Evolutionary conservation across 768 basidiomycete genomes (phyloP).

Genomic region (Lentinula detonsa): DNA sequence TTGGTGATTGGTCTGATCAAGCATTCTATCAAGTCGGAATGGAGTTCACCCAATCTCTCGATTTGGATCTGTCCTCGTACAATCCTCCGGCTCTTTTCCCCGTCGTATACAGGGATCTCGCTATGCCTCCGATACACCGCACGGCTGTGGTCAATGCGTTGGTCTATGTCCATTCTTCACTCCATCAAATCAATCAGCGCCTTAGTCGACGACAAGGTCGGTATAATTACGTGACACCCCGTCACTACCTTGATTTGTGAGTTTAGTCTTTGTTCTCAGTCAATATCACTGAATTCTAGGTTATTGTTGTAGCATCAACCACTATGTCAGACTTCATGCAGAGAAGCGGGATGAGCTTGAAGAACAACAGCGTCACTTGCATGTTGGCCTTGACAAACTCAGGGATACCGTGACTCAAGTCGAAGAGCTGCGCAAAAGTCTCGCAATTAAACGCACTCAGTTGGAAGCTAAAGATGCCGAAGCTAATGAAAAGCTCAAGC

Average conservation of each 20-base stretch:
- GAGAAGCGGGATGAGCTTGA: slow-evolving; percentile 98
- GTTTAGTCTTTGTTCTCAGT: slow-evolving; percentile 25
- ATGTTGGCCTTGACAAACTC: slow-evolving; percentile 96
- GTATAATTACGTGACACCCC: slow-evolving; percentile 93
- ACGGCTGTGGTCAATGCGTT: slow-evolving; percentile 90
- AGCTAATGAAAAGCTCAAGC: slow-evolving; percentile 94
- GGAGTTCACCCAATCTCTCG: slow-evolving; percentile 93
- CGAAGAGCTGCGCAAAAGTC: slow-evolving; percentile 90
- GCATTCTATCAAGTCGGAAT: slow-evolving; percentile 97
- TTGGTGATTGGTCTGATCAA: slow-evolving; percentile 98
- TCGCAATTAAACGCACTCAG: slow-evolving; percentile 90
- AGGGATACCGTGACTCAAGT: slow-evolving; percentile 95
- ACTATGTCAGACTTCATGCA: slow-evolving; percentile 90
- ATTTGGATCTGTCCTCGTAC: slow-evolving; percentile 85
- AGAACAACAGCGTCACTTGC: slow-evolving; percentile 97
- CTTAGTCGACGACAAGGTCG: slow-evolving; percentile 92
- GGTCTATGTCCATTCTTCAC: slow-evolving; percentile 84
- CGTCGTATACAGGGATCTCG: slow-evolving; percentile 76
- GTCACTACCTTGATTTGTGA: slow-evolving; percentile 98
- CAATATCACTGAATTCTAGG: slow-evolving; percentile 7
- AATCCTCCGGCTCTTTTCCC: slow-evolving; percentile 80
- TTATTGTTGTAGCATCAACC: slow-evolving; percentile 68
- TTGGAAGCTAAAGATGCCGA: slow-evolving; percentile 90
- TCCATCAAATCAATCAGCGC: slow-evolving; percentile 85
- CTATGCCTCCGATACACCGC: slow-evolving; percentile 85